A percentile compares a stretch with the other conserved stretches of the same genome.
phyloP scores from a whole-genome alignment of 768 basidiomycete species.

The Exsudoporus frostii region DNA sequence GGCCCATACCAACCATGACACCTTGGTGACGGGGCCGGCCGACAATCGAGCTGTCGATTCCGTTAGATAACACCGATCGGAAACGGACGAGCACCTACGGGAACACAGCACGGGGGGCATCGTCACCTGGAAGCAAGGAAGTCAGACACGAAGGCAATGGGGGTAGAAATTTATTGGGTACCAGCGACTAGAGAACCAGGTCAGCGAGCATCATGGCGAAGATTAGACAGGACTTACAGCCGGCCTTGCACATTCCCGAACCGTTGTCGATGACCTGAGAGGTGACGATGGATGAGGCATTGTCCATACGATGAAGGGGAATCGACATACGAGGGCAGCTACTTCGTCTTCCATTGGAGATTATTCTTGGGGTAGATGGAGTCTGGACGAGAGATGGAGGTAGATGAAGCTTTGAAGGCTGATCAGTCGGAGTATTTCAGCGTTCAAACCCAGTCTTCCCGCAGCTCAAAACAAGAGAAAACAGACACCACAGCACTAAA shows the following conservation, averaged over 20 bases:
- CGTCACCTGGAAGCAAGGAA: constrained; percentile 59
- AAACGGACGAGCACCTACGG: constrained; percentile 58
- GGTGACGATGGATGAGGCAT: constrained; percentile 1
- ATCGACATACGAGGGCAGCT: constrained; percentile 46
- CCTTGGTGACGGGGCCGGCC: constrained; percentile 93
- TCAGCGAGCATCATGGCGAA: constrained; percentile 17
- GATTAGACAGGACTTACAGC: constrained; percentile 59
- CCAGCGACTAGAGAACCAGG: constrained; percentile 54
- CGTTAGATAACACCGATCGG: constrained; percentile 10
- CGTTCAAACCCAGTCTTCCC: constrained; percentile 19
- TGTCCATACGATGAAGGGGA: not conserved
- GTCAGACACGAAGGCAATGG: not conserved
- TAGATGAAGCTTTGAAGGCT: constrained; percentile 19
- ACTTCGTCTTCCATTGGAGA: constrained; percentile 62
- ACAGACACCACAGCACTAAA: no score
- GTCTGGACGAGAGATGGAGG: constrained; percentile 19
- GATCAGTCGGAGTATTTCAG: constrained; percentile 28
- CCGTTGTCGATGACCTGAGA: constrained; percentile 86
- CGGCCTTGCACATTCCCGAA: constrained; percentile 99
- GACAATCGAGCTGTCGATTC: constrained; percentile 69
- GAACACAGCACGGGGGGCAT: constrained; percentile 90
- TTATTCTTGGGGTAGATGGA: constrained; percentile 23
- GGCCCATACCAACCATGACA: constrained; percentile 97
- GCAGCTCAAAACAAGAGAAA: constrained; percentile 20
- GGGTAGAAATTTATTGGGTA: constrained; percentile 25